Base-by-base conservation (phyloP, 2,329 filamentous ascomycete genomes). In the Talaromyces marneffei region DNA sequence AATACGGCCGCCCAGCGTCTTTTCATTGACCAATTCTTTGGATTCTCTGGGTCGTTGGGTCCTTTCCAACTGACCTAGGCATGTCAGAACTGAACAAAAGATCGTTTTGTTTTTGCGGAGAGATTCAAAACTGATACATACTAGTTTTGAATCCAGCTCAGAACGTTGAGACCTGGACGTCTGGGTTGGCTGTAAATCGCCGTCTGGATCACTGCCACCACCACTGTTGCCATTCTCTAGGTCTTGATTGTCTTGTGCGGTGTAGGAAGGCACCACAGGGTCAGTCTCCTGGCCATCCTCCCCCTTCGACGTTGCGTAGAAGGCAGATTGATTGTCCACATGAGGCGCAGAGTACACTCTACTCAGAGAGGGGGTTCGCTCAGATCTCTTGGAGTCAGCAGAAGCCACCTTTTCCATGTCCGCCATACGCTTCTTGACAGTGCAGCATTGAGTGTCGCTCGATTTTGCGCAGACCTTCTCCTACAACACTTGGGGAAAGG, bases 1-100 rank as follows among this genome's bases (percentile, higher is more conserved):
- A 84, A 73, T 2, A 83, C 80, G 20, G 80, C 80, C 1, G 74
- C 72, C 85, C 85, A 87, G 71, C 86, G 87, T 68, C 78, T 81
- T 33, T 71, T 73, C 31, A 72, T 74, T 0, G 77, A 63, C 85
- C 85, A 88, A 71, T 86, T 85, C 60, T 76, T 75, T 1, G 78
- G 78, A 55, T 80, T 79, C 5, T 72, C 71, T 0, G 76, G 75
- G 59, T 80, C 78, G 57, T 85, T 76, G 3, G 82, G 80, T 0
- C 82, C 82, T 37, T 80, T 75, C 84, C 85, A 81, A 9, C 67
- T 72, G 6, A 78, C 72, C 76, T 79, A 20, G 3, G 18, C 4
- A 54, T 35, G 18, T 35, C 25, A 29, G 27, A 18, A 16, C 18
- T 10, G 4, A 33, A 14, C 20, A 5, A 37, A 20, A 27, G 1